Conservation (phyloP, 2,329 filamentous ascomycete genomes). For the Alternaria triticimaculans region DNA sequence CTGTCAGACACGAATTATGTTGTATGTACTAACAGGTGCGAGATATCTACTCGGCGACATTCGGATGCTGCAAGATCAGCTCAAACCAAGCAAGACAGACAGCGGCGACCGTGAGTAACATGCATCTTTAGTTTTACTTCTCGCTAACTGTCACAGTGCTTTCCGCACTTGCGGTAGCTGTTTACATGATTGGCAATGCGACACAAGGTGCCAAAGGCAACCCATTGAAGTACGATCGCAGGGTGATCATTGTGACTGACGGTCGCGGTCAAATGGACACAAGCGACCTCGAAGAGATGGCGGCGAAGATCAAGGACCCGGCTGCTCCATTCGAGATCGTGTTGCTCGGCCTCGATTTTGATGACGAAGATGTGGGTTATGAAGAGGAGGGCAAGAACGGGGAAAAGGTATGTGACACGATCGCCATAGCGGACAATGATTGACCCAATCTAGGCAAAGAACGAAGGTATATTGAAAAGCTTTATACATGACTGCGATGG, state of each 20-base stretch:
- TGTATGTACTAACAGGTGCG: neutral
- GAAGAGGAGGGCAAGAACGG: slow-evolving; percentile 86
- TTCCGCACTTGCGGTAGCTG: slow-evolving; percentile 83
- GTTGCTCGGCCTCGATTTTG: slow-evolving; percentile 89
- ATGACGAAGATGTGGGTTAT: slow-evolving; percentile 85
- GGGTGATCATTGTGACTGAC: slow-evolving; percentile 84
- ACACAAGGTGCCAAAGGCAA: slow-evolving; percentile 71
- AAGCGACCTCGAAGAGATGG: slow-evolving; percentile 73
- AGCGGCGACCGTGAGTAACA: slow-evolving; percentile 71
- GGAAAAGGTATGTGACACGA: slow-evolving; percentile 63
- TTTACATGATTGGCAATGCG: slow-evolving; percentile 87
- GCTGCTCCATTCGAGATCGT: slow-evolving; percentile 72
- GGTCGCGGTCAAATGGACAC: slow-evolving; percentile 75
- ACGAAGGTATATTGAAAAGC: slow-evolving; percentile 71
- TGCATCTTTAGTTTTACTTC: neutral
- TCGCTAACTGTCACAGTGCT: slow-evolving; percentile 59
- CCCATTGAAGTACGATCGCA: slow-evolving; percentile 45
- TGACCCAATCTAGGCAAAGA: slow-evolving; percentile 60
- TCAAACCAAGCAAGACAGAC: slow-evolving; percentile 72
- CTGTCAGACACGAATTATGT: neutral
- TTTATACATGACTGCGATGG: slow-evolving; percentile 73
- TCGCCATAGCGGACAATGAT: slow-evolving; percentile 1
- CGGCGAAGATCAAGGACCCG: slow-evolving; percentile 74
- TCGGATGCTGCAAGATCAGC: slow-evolving; percentile 65
- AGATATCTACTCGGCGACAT: slow-evolving; percentile 73